These are phyloP conservation scores for Amauroascus verrucosus DNA, from an alignment of 2,329 filamentous ascomycete genomes.

Conservation along the genomic window DNA sequence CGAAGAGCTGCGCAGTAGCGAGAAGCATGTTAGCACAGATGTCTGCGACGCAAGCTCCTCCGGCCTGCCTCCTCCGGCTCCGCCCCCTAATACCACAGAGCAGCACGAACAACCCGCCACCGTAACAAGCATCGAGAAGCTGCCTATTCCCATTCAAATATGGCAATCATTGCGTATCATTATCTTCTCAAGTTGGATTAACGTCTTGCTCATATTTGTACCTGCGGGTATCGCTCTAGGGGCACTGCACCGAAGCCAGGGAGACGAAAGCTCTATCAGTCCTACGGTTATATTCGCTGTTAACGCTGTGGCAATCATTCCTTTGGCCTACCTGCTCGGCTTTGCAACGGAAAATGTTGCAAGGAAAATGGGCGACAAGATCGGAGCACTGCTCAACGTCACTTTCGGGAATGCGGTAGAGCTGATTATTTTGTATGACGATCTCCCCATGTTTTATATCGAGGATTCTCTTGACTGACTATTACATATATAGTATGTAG, in stretches of 20 bases:
- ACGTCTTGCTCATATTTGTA: constrained; percentile 66
- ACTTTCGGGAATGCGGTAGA: constrained; percentile 88
- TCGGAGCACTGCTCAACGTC: constrained; percentile 82
- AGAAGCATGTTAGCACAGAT: neutral
- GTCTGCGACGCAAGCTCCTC: neutral
- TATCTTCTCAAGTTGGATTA: constrained; percentile 52
- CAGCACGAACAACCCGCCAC: neutral
- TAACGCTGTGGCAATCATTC: constrained; percentile 90
- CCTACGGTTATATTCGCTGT: constrained; percentile 65
- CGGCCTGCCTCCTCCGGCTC: neutral
- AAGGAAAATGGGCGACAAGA: constrained; percentile 60
- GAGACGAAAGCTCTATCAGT: constrained; percentile 47
- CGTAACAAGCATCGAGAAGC: neutral
- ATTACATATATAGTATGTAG: constrained; percentile 18
- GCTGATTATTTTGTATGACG: constrained; percentile 56
- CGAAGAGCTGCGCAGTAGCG: neutral
- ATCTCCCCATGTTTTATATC: neutral
- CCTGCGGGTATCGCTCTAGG: constrained; percentile 53
- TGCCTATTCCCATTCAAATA: neutral
- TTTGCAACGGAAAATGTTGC: constrained; percentile 89
- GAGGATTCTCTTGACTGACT: constrained; percentile 23
- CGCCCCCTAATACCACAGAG: neutral
- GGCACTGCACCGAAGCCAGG: constrained; percentile 1
- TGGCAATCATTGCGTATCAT: neutral
- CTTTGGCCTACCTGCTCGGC: constrained; percentile 73